Evolutionary conservation across 106 monocot species (phyloP).

Genomic region (Apostasia ramifera): DNA sequence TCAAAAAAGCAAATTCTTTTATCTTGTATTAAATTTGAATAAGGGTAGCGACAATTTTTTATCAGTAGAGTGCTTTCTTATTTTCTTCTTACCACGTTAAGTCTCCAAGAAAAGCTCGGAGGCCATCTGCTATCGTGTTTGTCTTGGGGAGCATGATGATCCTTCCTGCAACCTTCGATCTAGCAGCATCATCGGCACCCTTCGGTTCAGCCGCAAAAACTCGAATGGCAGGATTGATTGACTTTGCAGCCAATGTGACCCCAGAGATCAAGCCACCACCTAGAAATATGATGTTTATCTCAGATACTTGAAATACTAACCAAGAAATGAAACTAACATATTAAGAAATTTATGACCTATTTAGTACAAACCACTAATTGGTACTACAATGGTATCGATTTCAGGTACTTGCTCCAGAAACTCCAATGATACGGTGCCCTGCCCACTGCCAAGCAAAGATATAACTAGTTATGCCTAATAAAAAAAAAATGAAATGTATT

Average conservation of each 20-base stretch:
- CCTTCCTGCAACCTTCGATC: constrained; percentile 67
- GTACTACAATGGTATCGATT: constrained; percentile 76
- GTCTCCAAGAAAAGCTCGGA: constrained; percentile 87
- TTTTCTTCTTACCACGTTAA: constrained; percentile 59
- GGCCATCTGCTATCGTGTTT: constrained; percentile 92
- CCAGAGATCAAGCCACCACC: constrained; percentile 97
- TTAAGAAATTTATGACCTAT: background rate
- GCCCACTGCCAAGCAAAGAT: constrained; percentile 49
- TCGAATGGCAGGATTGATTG: constrained; percentile 74
- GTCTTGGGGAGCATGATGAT: constrained; percentile 48
- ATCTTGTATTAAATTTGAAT: too few species aligned
- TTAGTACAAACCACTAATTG: constrained; percentile 70
- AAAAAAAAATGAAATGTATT: too few species aligned
- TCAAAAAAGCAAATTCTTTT: too few species aligned
- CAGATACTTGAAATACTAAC: too few species aligned
- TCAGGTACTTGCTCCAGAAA: constrained; percentile 70
- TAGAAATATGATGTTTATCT: constrained; percentile 2
- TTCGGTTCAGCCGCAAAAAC: constrained; percentile 86
- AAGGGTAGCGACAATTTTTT: too few species aligned
- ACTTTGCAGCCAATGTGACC: constrained; percentile 77
- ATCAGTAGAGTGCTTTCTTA: too few species aligned
- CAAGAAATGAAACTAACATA: background rate
- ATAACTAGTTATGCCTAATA: background rate
- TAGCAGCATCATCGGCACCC: constrained; percentile 90
- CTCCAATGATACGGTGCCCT: constrained; percentile 83